phyloP scores from a whole-genome alignment of 768 basidiomycete species.

The Mycena chlorophos region DNA sequence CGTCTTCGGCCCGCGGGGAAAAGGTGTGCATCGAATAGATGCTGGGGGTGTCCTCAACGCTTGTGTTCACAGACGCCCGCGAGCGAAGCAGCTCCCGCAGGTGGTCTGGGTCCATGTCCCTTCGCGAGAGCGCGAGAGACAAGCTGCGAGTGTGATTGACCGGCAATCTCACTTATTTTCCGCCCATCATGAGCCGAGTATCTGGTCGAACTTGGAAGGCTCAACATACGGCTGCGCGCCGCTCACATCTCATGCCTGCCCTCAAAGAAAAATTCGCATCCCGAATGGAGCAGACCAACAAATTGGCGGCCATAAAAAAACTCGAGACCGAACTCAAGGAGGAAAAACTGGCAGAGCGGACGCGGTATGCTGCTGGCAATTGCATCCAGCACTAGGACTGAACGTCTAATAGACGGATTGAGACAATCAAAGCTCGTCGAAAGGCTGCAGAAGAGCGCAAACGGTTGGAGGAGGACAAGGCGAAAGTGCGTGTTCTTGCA shows the following conservation, averaged over 20 bases:
- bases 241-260: constrained; percentile 64
- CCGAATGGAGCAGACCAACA: constrained; percentile 68
- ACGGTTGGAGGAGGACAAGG: constrained; percentile 65
- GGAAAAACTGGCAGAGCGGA: constrained; percentile 69
- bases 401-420: constrained; percentile 50
- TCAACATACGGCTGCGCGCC: constrained; percentile 41
- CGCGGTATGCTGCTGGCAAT: constrained; percentile 43
- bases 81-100: too few relatives aligned
- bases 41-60: constrained; percentile 41
- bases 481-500: constrained; percentile 45
- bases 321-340: constrained; percentile 72
- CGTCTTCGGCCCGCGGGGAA: too few relatives aligned
- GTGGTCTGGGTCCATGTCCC: too few relatives aligned
- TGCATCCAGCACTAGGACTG: background rate
- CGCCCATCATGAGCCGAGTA: constrained; percentile 6
- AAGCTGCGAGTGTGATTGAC: background rate
- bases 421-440: constrained; percentile 70
- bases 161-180: background rate
- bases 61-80: too few relatives aligned
- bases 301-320: constrained; percentile 69
- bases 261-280: constrained; percentile 71
- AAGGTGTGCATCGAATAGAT: constrained; percentile 58
- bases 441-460: constrained; percentile 71
- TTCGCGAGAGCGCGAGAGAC: background rate
- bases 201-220: constrained; percentile 5